phyloP scores from a whole-genome alignment of 108 stramenopile genomes.

The Pseudonitzschia pungens region DNA sequence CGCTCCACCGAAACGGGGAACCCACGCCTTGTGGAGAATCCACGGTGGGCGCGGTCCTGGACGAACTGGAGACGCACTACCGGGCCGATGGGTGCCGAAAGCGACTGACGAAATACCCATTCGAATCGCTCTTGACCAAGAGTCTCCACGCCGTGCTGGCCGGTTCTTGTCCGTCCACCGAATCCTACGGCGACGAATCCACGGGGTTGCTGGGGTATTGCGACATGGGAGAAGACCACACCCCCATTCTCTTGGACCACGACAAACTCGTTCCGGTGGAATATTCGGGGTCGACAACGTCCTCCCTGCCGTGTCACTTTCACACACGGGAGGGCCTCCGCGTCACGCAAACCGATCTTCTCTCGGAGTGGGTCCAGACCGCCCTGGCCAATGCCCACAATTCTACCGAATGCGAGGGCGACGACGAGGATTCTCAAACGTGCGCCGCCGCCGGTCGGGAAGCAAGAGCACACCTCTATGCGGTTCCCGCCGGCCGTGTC shows the following conservation, averaged over 20 bases:
- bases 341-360: slow-evolving; percentile 44
- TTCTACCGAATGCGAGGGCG: slow-evolving; percentile 17
- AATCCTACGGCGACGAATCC: slow-evolving; percentile 17
- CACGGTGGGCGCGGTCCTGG: neutral
- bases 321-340: slow-evolving; percentile 82
- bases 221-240: slow-evolving; percentile 66
- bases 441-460: slow-evolving; percentile 2
- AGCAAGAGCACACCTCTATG: slow-evolving; percentile 62
- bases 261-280: slow-evolving; percentile 46
- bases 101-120: slow-evolving; percentile 55
- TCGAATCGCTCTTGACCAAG: slow-evolving; percentile 65
- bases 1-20: slow-evolving; percentile 17
- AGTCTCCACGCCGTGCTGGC: slow-evolving; percentile 30
- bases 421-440: slow-evolving; percentile 21
- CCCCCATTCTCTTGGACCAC: slow-evolving; percentile 74
- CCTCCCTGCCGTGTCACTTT: slow-evolving; percentile 69
- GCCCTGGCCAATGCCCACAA: neutral
- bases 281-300: neutral
- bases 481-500: slow-evolving; percentile 80
- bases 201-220: slow-evolving; percentile 58
- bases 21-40: neutral
- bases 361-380: slow-evolving; percentile 35
- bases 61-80: neutral
- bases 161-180: slow-evolving; percentile 27
- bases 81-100: slow-evolving; percentile 15